Conservation (phyloP, 306 rosid species). For the Rosa persica region DNA sequence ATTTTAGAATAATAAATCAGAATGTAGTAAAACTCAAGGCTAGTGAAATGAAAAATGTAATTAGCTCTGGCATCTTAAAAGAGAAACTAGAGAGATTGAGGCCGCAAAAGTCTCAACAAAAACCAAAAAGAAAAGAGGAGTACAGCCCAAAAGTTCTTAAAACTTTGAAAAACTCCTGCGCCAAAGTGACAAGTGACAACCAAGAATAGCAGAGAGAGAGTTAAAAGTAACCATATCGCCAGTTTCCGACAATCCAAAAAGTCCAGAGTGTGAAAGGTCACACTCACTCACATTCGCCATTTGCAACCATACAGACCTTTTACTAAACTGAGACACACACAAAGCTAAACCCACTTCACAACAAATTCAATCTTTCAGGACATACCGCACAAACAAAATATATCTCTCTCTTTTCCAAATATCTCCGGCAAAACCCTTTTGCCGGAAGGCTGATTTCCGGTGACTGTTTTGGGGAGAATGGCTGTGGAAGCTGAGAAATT, state of each 20-base stretch:
- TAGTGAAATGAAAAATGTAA: not conserved
- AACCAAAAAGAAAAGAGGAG: not conserved
- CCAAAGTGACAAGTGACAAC: slow-evolving; percentile 18
- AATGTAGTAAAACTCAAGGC: not conserved
- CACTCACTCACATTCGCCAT: slow-evolving; percentile 39
- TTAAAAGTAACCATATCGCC: slow-evolving; percentile 39
- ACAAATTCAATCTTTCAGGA: slow-evolving; percentile 27
- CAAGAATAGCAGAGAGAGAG: slow-evolving; percentile 6
- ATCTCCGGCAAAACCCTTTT: slow-evolving; percentile 29
- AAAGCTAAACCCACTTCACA: slow-evolving; percentile 17
- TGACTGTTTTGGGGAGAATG: slow-evolving; percentile 29
- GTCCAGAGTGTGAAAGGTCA: slow-evolving; percentile 42
- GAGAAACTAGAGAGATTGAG: not conserved
- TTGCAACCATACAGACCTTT: slow-evolving; percentile 31
- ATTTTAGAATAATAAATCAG: too few species aligned
- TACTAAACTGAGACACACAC: slow-evolving; percentile 30
- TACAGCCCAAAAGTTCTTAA: not conserved
- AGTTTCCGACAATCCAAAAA: slow-evolving; percentile 35
- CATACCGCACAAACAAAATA: too few species aligned
- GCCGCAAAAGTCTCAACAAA: slow-evolving; percentile 6
- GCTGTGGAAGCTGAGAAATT: slow-evolving; percentile 58
- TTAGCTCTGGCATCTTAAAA: not conserved
- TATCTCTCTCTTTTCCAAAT: not conserved
- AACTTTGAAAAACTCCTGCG: not conserved
- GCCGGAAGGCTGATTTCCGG: slow-evolving; percentile 3